Conservation (phyloP, 352 stramenopile genomes). For the Phytophthora gonapodyides region DNA sequence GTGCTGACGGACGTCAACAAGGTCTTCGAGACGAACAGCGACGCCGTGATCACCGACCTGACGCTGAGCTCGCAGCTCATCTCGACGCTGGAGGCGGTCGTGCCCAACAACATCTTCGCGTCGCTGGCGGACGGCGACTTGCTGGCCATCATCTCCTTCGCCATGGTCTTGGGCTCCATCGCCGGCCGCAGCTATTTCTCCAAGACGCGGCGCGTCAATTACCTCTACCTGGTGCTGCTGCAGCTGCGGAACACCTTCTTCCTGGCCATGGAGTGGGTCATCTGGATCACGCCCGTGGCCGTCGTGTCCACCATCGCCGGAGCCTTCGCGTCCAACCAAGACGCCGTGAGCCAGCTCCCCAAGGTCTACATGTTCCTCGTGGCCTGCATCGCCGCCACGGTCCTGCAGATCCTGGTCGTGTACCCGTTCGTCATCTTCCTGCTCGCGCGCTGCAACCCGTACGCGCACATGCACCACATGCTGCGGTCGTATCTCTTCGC, state of each 20-base stretch:
- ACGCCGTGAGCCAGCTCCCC: constrained; percentile 38
- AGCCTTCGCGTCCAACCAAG: constrained; percentile 60
- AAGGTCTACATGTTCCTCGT: constrained; percentile 64
- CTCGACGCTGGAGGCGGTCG: constrained; percentile 56
- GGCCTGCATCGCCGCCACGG: constrained; percentile 38
- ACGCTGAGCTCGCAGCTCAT: constrained; percentile 67
- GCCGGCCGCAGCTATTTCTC: constrained; percentile 63
- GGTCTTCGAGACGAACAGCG: constrained; percentile 50
- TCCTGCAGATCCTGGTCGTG: constrained; percentile 57
- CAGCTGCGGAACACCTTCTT: constrained; percentile 80
- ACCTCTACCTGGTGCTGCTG: constrained; percentile 66
- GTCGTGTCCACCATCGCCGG: constrained; percentile 71
- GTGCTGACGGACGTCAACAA: constrained; percentile 54
- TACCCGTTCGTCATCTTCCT: constrained; percentile 71
- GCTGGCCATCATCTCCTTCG: constrained; percentile 70
- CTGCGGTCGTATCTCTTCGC: constrained; percentile 68
- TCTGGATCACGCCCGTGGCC: constrained; percentile 64
- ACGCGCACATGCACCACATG: constrained; percentile 70
- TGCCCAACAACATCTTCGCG: constrained; percentile 68
- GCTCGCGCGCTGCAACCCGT: constrained; percentile 69
- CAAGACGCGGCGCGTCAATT: constrained; percentile 63
- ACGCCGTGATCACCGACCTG: constrained; percentile 45
- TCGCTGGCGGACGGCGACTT: constrained; percentile 55
- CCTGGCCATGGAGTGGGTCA: constrained; percentile 69
- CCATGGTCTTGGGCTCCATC: constrained; percentile 66